Conservation (phyloP, 2,329 filamentous ascomycete genomes). For the Claviceps pazoutovae region DNA sequence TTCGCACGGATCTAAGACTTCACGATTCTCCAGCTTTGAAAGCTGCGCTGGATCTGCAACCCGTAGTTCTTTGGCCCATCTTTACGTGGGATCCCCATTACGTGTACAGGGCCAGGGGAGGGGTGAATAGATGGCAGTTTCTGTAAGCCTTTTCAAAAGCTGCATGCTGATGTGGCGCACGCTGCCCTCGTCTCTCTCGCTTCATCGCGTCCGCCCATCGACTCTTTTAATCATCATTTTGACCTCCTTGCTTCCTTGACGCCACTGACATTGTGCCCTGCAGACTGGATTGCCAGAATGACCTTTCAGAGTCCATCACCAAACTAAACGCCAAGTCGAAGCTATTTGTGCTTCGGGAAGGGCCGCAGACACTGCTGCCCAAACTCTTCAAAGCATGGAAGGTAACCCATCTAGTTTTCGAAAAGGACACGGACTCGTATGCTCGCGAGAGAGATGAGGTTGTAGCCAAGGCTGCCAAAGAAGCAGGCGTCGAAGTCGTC, state of each 20-base stretch:
- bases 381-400: conserved; percentile 63
- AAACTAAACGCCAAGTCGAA: conserved; percentile 58
- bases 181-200: neutral
- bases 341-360: conserved; percentile 58
- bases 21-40: conserved; percentile 64
- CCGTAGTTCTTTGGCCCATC: conserved; percentile 56
- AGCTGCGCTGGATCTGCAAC: conserved; percentile 56
- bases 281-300: conserved; percentile 58
- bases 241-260: neutral
- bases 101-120: conserved; percentile 56
- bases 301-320: conserved; percentile 52
- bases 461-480: conserved; percentile 43
- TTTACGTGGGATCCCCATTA: conserved; percentile 77
- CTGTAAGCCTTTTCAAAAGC: conserved; percentile 28
- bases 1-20: conserved; percentile 62
- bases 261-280: neutral
- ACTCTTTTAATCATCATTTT: neutral
- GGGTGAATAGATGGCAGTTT: conserved; percentile 63
- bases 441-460: conserved; percentile 47
- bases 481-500: conserved; percentile 56
- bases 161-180: neutral
- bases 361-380: conserved; percentile 54
- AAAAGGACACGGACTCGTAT: conserved; percentile 67
- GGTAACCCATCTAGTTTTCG: conserved; percentile 64
- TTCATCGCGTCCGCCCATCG: too few relatives aligned